Base-by-base conservation (phyloP, 192 early-diverging fungal genomes). In the Coemansia sp. region DNA sequence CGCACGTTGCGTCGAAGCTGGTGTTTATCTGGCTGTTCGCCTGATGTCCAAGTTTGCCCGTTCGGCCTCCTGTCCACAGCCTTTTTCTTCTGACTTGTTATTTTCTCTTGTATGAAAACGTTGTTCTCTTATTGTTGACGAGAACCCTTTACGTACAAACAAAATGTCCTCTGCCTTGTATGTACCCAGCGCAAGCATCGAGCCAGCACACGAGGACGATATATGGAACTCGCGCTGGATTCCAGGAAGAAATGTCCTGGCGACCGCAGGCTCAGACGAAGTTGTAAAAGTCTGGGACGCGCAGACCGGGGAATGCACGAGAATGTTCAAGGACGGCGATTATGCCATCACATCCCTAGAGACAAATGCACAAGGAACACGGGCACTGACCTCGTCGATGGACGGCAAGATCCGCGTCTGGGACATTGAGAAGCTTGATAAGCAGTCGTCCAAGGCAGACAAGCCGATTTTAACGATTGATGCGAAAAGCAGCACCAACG, bases 271-370 rank as follows among this genome's bases (percentile, higher is more conserved):
- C 4, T 72, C 71, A 16, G 78, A 81, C 64, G 78, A 81, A 30
- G 45, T 64, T 15, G 68, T 69, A 46, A 76, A 76, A 63, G 62
- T 81, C 60, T 81, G 78, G 78, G 66, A 83, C 24, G 71, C 76
- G 11, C 64, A 78, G 44, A 65, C 67, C 10, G 75, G 81, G 33
- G 76, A 83, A 38, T 68, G 71, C 48, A 59, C 55, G 23, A 58
- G 44, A 0, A 20, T 39, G 55, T 61, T 83, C 4, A 71, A 71
- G 57, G 72, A 66, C 49, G 59, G 76, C 61, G 67, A 78, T 62
- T 71, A 71, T 48, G 81, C 81, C 2, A 72, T 83, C 10, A 83
- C 81, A 10, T 83, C 81, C 16, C 69, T 83, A 0, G 81, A 83
- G 20, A 58, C 77, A 14, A 69, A 78, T 65, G 58, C 65, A 11